Base-by-base conservation (phyloP, 352 stramenopile genomes). In the Phytopythium boreale region DNA sequence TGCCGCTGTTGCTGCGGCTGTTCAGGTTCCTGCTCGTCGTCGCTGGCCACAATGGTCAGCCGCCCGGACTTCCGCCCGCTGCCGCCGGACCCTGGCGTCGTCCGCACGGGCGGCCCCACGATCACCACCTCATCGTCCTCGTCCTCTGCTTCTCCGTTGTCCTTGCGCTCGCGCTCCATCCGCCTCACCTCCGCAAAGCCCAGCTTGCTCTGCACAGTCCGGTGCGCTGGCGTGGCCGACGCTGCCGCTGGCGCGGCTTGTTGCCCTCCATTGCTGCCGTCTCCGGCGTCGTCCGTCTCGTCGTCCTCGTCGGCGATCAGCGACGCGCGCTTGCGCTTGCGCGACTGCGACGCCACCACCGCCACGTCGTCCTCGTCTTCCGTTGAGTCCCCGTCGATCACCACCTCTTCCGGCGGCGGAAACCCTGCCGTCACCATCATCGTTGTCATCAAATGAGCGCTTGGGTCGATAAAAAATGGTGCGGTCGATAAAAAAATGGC, bases 371-470 rank as follows among this genome's bases (percentile, higher is more conserved):
- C 72, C 15, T 84, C 77, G 24, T 77, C 81, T 12, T 89, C 74
- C 3, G 79, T 80, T 51, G 79, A 88, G 62, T 93, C 79, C 55
- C 73, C 77, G 39, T 93, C 82, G 68, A 90, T 92, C 69, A 89
- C 72, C 62, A 90, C 80, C 76, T 92, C 81, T 31, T 88, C 72
- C 22, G 67, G 76, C 56, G 56, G 47, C 10, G 61, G 57, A 24
- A 56, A 37, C 12, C 49, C 26, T 14, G 26, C 17, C 19, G 56
- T 64, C 61, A 34, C 31, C 62, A 67, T 67, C 6, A 51, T 27
- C 4, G 22, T 31, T 12, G 44, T n/a, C 11, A 2, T 22, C 47
- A 55, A n/a, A n/a, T n/a, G n/a, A n/a, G n/a, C n/a, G n/a, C n/a
- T n/a, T n/a, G n/a, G n/a, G n/a, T n/a, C n/a, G n/a, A n/a, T n/a